Base-by-base conservation (phyloP, 169 alveolate species). In the Plasmodium yoelii region DNA sequence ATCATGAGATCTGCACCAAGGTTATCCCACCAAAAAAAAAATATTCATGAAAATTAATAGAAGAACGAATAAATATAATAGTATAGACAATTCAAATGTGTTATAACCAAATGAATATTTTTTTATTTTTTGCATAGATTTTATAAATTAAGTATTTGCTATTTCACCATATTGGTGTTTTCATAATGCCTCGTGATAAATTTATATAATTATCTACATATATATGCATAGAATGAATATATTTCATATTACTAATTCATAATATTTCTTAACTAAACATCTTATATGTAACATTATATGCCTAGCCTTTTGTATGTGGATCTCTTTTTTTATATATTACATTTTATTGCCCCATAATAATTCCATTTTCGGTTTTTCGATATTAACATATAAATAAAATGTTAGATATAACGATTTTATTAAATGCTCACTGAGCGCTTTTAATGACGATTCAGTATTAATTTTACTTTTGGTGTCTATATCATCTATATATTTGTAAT, bases 381-480 rank as follows among this genome's bases (percentile, higher is more conserved):
- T 63, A 67, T 51, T 64, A 18, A 80, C 39, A 57, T 49, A 80
- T 57, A 80, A 24, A 28, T 80, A 80, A 80, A 80, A 80, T 18
- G 67, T 55, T 4, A 80, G 70, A 67, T 61, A 80, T 63, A 74
- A 71, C 19, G 24, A n/a, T 22, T 67, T 57, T 47, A 13, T 67
- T 34, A 67, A 68, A 39, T 67, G 46, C 56, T 80, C 90, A 67
- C 22, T 80, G 53, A 65, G 19, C 39, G 8, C 9, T 53, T 51
- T 7, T 59, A 24, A 56, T 26, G 44, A 42, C 2, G 47, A 1
- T 34, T 67, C 74, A 59, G 10, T 74, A 19, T 56, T 73, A 15
- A 10, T 49, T 73, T 44, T 47, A 61, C 26, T 18, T 22, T 56
- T 26, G 22, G 22, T 15, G 51, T 26, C 24, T 39, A 61, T 34